Base-by-base conservation (phyloP, 495 filamentous ascomycete genomes). In the Penicillium antarcticum region DNA sequence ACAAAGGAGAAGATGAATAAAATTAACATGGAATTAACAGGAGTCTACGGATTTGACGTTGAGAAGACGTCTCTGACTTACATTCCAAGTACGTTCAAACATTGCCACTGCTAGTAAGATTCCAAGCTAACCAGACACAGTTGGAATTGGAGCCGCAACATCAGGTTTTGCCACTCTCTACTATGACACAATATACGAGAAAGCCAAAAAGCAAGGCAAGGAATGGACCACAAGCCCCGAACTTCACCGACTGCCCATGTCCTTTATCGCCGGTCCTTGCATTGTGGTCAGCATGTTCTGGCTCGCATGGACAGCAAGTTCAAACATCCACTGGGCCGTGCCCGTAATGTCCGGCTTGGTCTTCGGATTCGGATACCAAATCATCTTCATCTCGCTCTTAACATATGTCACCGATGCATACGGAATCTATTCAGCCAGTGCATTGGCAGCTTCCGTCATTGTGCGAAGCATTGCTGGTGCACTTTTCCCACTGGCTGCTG, bases 331-430 rank as follows among this genome's bases (percentile, higher is more conserved):
- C 50, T 89, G 82, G 73, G 74, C 81, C n/a, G 79, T 82, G 3
- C 86, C 87, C 0, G 74, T 82, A 17, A 56, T 88, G 2, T 78
- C 83, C 0, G 86, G 85, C 0, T 58, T 89, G 9, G 68, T 83
- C 1, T 91, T 89, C 54, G 88, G 88, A 14, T 71, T 84, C 26
- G 87, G 84, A 7, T 89, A 86, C 62, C 70, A 81, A 8, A 70
- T 82, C 14, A 79, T 84, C 14, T 89, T 88, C 63, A 83, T 84
- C 36, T 80, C 83, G 0, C 77, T 87, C 21, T 66, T 91, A 9
- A 92, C 88, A 53, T 92, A 91, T 51, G 72, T 91, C 37, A 84
- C 86, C 10, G 88, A 92, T 59, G 87, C 87, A 9, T 91, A 92
- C 65, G 79, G 81, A 44, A 80, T 86, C 45, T 89, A 83, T 32